Base-by-base conservation (phyloP, 257 asterid genomes). In the Echium plantagineum region DNA sequence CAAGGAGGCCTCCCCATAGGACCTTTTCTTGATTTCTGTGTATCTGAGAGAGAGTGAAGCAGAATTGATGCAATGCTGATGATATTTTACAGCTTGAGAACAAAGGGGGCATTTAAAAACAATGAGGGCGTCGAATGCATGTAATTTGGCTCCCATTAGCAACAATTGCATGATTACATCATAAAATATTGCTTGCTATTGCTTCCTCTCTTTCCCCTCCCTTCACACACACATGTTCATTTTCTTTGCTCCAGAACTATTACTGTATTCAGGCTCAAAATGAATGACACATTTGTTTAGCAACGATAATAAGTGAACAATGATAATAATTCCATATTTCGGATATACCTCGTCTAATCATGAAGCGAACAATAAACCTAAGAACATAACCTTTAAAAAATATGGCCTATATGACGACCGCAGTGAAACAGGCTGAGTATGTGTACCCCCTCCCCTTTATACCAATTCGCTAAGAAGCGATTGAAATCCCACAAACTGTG, bases 1-100 rank as follows among this genome's bases (percentile, higher is more conserved):
- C 84, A 93, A 15, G 97, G 96, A 22, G 97, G 97, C 69, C 97
- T 81, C 63, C 95, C 97, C 98, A 88, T 15, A 30, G 48, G 61
- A 35, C 18, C 56, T 58, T 63, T 21, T 52, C 35, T 55, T 66
- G 31, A 49, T 24, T 1, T 61, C 35, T 6, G 22, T 24, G 63
- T 52, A 4, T 20, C 20, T 7, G 63, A 31, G 61, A 65, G 66
- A 64, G 61, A 54, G 30, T 61, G 21, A 28, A 55, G 10, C 18
- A 46, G 64, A 49, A 21, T 52, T 64, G 80, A 76, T 73, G 75
- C 64, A 75, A 74, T 72, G 76, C 70, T 78, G 90, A 73, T 78
- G 85, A 69, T 71, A 59, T 72, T 70, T 55, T 38, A 19, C 49
- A 59, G 26, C 64, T 65, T 62, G 57, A 60, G 21, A 66, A 76